phyloP scores from a whole-genome alignment of 2,329 filamentous ascomycete species.

The Cephalotrichum gorgonifer region DNA sequence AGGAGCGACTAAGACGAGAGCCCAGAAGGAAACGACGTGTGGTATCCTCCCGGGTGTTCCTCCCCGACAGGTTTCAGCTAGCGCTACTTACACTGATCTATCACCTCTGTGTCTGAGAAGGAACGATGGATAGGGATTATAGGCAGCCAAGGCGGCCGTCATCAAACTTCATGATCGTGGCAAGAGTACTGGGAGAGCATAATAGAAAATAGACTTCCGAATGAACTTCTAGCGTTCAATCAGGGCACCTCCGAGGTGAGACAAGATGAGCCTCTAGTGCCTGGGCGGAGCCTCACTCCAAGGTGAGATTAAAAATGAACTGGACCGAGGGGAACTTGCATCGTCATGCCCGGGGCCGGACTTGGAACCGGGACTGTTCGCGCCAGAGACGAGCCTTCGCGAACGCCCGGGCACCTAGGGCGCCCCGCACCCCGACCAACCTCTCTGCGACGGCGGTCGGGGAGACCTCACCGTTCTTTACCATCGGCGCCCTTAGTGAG shows the following conservation, averaged over 20 bases:
- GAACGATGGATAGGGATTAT: background rate
- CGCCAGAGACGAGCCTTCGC: constrained; percentile 28
- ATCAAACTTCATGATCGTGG: background rate
- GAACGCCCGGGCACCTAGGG: constrained; percentile 15
- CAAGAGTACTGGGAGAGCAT: background rate
- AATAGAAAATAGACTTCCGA: too few relatives aligned
- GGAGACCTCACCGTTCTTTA: background rate
- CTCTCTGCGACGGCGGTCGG: background rate
- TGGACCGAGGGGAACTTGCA: constrained; percentile 28
- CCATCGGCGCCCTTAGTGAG: background rate
- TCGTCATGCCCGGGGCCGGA: constrained; percentile 22
- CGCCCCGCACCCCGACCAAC: background rate
- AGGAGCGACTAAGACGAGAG: background rate
- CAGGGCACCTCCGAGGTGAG: too few relatives aligned
- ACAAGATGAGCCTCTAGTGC: too few relatives aligned
- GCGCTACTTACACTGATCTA: too few relatives aligned
- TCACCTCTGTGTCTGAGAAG: background rate
- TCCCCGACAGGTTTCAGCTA: background rate
- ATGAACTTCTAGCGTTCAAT: too few relatives aligned
- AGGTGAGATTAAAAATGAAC: constrained; percentile 21
- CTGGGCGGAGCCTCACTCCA: too few relatives aligned
- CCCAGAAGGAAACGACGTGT: background rate
- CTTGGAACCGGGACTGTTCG: constrained; percentile 19
- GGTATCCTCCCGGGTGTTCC: background rate
- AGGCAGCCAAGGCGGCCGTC: background rate